Evolutionary conservation across 192 early-diverging fungal species (phyloP).

Genomic region (Coemansia sp.): DNA sequence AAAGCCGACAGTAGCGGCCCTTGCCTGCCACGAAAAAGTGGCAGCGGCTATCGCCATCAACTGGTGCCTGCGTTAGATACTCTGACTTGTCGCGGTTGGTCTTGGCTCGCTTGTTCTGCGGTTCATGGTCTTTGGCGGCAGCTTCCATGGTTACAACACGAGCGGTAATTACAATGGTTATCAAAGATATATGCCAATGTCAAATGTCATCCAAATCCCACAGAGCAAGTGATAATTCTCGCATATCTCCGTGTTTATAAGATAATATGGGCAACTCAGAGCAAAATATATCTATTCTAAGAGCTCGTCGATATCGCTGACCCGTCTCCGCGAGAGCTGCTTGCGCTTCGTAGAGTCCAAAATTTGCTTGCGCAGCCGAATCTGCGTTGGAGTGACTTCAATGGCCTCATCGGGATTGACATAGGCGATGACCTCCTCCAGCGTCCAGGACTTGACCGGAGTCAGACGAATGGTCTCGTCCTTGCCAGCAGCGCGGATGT

Average conservation of each 20-base stretch:
- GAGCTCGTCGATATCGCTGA: slow-evolving; percentile 46
- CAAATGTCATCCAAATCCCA: neutral
- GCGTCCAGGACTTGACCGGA: slow-evolving; percentile 66
- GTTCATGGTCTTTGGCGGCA: neutral
- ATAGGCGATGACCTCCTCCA: slow-evolving; percentile 83
- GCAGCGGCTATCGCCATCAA: slow-evolving; percentile 25
- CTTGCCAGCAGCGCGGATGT: slow-evolving; percentile 77
- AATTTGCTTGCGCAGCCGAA: slow-evolving; percentile 77
- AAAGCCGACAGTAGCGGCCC: slow-evolving; percentile 66
- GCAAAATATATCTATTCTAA: slow-evolving; percentile 33
- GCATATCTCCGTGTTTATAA: neutral
- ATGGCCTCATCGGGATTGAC: slow-evolving; percentile 81
- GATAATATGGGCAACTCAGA: neutral
- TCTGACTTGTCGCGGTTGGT: slow-evolving; percentile 1
- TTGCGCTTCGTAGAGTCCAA: slow-evolving; percentile 72
- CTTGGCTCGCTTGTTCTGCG: slow-evolving; percentile 1
- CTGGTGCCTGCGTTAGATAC: neutral
- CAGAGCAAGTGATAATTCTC: neutral
- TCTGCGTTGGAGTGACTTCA: slow-evolving; percentile 74
- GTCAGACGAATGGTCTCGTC: slow-evolving; percentile 75
- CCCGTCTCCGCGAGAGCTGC: slow-evolving; percentile 51
- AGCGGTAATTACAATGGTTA: neutral
- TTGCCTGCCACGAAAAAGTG: slow-evolving; percentile 63
- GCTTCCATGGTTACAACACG: neutral
- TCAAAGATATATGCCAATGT: neutral